These are phyloP conservation scores for Colletotrichum tamarilloi DNA, from an alignment of 2,329 filamentous ascomycete species.

Conservation along the genomic window DNA sequence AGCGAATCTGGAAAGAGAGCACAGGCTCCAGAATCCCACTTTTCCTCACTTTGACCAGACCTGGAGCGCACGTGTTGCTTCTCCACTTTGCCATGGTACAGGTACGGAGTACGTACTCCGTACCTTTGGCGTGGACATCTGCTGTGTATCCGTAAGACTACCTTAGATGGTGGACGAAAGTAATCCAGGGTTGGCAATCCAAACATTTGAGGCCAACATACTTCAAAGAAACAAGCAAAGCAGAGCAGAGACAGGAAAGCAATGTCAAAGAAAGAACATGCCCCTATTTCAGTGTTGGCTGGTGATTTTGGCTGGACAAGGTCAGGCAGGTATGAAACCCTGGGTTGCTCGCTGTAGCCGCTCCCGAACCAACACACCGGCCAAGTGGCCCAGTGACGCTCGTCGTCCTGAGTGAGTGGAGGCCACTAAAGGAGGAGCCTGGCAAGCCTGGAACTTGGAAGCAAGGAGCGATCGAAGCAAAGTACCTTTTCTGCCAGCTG, in stretches of 20 bases:
- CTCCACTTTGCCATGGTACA: not conserved
- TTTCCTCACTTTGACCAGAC: not conserved
- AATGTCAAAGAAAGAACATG: not conserved
- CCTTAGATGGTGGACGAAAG: too few relatives aligned
- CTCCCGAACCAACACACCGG: slow-evolving; percentile 6
- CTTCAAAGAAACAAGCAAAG: not conserved
- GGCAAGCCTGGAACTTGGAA: not conserved
- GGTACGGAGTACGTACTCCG: too few relatives aligned
- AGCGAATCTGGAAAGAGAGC: not conserved
- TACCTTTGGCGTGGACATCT: not conserved
- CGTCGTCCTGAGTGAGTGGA: slow-evolving; percentile 6
- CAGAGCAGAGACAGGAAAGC: not conserved
- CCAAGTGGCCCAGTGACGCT: slow-evolving; percentile 10
- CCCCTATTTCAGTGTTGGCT: not conserved
- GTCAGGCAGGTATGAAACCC: not conserved
- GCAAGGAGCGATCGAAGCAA: not conserved
- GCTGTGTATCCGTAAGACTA: not conserved
- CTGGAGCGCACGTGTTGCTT: not conserved
- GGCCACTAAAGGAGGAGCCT: not conserved
- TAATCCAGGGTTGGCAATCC: not conserved
- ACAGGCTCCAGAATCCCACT: not conserved
- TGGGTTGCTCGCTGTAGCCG: not conserved
- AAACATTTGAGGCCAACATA: not conserved
- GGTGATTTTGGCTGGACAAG: not conserved
- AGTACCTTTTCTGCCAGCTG: not conserved